A percentile compares a stretch with the other conserved stretches of the same genome.
These are phyloP conservation scores for Buddleja alternifolia DNA, from an alignment of 257 asterid species.

Conservation along the genomic window DNA sequence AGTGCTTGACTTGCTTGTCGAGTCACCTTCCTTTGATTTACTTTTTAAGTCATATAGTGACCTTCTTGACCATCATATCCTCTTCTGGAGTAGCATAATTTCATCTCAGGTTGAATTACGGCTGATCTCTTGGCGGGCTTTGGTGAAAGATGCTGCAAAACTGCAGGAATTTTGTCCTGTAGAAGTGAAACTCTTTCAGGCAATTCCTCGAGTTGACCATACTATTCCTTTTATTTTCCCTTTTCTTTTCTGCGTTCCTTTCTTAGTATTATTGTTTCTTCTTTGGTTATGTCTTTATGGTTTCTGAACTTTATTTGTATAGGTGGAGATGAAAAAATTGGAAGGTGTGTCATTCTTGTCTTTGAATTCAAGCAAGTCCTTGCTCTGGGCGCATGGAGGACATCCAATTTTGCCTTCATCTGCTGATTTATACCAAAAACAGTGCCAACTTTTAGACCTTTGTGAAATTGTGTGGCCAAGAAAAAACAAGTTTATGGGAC, in stretches of 20 bases:
- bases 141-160: constrained; percentile 58
- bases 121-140: constrained; percentile 59
- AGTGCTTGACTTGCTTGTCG: constrained; percentile 63
- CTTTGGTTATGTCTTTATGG: not conserved
- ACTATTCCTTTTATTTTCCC: constrained; percentile 22
- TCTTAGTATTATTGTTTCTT: not conserved
- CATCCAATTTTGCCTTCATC: constrained; percentile 80
- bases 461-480: constrained; percentile 75
- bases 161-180: constrained; percentile 53
- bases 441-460: constrained; percentile 52
- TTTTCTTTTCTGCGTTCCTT: not conserved
- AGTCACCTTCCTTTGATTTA: constrained; percentile 58
- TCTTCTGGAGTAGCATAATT: constrained; percentile 65
- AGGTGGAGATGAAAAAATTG: constrained; percentile 52
- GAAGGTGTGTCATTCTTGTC: constrained; percentile 42
- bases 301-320: constrained; percentile 30
- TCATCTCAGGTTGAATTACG: constrained; percentile 47
- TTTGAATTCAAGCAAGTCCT: constrained; percentile 57
- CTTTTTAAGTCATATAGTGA: constrained; percentile 51
- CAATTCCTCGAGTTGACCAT: constrained; percentile 36
- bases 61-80: constrained; percentile 78
- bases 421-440: constrained; percentile 63
- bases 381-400: constrained; percentile 92
- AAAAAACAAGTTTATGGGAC: constrained; percentile 39
- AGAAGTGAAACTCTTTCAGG: constrained; percentile 65